Conservation (phyloP, 352 stramenopile species). For the Thalassiosira mediterranea region DNA sequence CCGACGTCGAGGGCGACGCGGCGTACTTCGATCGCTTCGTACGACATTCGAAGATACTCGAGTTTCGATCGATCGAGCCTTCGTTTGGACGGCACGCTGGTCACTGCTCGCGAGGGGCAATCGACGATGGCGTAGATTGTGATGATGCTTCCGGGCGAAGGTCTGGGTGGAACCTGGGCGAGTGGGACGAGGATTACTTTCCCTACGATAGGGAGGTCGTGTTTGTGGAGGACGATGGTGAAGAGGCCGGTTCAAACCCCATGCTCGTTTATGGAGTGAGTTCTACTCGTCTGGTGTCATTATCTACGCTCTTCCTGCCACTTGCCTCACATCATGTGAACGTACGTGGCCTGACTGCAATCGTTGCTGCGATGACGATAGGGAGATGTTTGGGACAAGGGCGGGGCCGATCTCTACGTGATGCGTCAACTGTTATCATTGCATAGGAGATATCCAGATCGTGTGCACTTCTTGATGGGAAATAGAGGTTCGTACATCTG, state of each 20-base stretch:
- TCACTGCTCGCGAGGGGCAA: background rate
- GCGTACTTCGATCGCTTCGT: slow-evolving; percentile 78
- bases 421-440: slow-evolving; percentile 75
- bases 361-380: slow-evolving; percentile 5
- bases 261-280: slow-evolving; percentile 71
- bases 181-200: slow-evolving; percentile 52
- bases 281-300: too few species aligned
- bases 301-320: too few species aligned
- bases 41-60: slow-evolving; percentile 63
- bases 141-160: background rate
- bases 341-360: too few species aligned
- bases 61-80: slow-evolving; percentile 50
- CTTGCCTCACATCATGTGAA: too few species aligned
- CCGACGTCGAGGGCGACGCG: slow-evolving; percentile 78
- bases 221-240: slow-evolving; percentile 47
- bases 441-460: slow-evolving; percentile 59
- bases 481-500: too few species aligned
- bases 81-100: slow-evolving; percentile 9
- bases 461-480: slow-evolving; percentile 75
- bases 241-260: slow-evolving; percentile 12
- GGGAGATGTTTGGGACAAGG: slow-evolving; percentile 80
- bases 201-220: slow-evolving; percentile 67
- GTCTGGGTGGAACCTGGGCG: slow-evolving; percentile 31
- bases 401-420: slow-evolving; percentile 76
- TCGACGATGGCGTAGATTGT: background rate